These are phyloP conservation scores for Lichtheimia hyalospora DNA, from an alignment of 371 early-diverging fungal genomes.

Conservation along the genomic window DNA sequence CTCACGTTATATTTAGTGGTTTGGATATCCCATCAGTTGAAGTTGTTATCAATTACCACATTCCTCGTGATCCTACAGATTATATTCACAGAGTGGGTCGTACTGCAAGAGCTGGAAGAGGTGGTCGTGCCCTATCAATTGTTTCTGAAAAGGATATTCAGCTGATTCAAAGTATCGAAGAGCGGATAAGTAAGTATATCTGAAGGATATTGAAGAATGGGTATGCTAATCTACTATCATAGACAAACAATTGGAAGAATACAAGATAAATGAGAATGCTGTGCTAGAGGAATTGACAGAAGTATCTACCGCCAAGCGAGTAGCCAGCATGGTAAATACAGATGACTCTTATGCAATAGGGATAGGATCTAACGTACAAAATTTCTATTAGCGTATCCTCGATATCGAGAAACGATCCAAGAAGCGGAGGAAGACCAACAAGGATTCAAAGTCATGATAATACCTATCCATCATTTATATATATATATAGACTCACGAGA, in stretches of 20 bases:
- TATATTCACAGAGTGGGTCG: conserved; percentile 99
- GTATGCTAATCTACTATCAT: conserved; percentile 1
- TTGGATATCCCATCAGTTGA: conserved; percentile 98
- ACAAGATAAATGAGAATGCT: conserved; percentile 72
- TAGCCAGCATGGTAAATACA: conserved; percentile 77
- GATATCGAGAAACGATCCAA: neutral
- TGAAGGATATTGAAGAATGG: neutral
- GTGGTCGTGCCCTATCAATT: conserved; percentile 90
- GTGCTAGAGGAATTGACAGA: conserved; percentile 80
- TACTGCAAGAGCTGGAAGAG: conserved; percentile 95
- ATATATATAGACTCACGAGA: no score
- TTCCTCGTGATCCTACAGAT: conserved; percentile 97
- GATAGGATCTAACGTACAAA: no score
- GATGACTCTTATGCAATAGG: neutral
- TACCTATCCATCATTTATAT: no score
- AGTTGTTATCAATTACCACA: conserved; percentile 95
- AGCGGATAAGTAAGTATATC: conserved; percentile 56
- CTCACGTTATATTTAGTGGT: conserved; percentile 65
- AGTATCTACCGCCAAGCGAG: conserved; percentile 87
- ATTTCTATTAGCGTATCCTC: neutral
- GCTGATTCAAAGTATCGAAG: conserved; percentile 88
- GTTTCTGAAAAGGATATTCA: conserved; percentile 93
- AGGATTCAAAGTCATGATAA: no score
- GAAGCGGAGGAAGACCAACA: neutral
- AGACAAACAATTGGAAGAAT: conserved; percentile 83